These are phyloP conservation scores for Exophiala mesophila DNA, from an alignment of 2,329 filamentous ascomycete genomes.

Conservation along the genomic window DNA sequence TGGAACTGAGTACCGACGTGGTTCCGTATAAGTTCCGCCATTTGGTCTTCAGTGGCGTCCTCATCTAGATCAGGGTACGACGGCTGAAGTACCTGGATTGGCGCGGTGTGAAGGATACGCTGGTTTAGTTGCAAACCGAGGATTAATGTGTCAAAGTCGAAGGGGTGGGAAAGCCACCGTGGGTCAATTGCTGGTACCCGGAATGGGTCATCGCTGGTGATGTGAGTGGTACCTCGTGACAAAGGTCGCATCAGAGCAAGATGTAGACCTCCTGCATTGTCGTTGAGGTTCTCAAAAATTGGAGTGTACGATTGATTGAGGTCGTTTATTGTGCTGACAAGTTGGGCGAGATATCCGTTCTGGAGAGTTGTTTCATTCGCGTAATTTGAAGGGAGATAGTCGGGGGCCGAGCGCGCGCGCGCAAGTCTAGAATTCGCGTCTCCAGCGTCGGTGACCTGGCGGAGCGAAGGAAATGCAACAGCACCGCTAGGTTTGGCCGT, in stretches of 20 bases:
- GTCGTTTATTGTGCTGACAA: slow-evolving; percentile 1
- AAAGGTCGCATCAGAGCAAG: slow-evolving; percentile 29
- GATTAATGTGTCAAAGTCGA: slow-evolving; percentile 41
- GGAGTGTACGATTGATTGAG: slow-evolving; percentile 7
- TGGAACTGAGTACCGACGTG: slow-evolving; percentile 17
- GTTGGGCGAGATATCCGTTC: slow-evolving; percentile 17
- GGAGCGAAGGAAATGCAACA: slow-evolving; percentile 28
- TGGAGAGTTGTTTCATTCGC: slow-evolving; percentile 7
- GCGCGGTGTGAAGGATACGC: slow-evolving; percentile 20
- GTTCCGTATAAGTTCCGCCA: slow-evolving; percentile 2
- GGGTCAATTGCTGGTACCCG: slow-evolving; percentile 42
- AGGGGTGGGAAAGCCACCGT: slow-evolving; percentile 39
- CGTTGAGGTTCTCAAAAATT: slow-evolving; percentile 20
- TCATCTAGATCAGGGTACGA: neutral
- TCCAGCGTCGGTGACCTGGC: slow-evolving; percentile 22
- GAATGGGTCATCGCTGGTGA: slow-evolving; percentile 31
- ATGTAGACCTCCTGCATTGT: slow-evolving; percentile 18
- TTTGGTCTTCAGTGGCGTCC: slow-evolving; percentile 6
- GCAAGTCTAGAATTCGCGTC: slow-evolving; percentile 6
- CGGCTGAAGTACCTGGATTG: slow-evolving; percentile 11
- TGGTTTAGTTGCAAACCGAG: slow-evolving; percentile 28
- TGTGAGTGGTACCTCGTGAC: slow-evolving; percentile 40
- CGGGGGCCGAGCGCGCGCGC: too few relatives aligned
- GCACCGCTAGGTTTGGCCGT: slow-evolving; percentile 27
- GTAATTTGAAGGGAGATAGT: slow-evolving; percentile 10